Percentiles rank a stretch among this genome's conserved stretches.
These are phyloP conservation scores for Vigna trinervia DNA, from an alignment of 306 rosid species.

Conservation along the genomic window DNA sequence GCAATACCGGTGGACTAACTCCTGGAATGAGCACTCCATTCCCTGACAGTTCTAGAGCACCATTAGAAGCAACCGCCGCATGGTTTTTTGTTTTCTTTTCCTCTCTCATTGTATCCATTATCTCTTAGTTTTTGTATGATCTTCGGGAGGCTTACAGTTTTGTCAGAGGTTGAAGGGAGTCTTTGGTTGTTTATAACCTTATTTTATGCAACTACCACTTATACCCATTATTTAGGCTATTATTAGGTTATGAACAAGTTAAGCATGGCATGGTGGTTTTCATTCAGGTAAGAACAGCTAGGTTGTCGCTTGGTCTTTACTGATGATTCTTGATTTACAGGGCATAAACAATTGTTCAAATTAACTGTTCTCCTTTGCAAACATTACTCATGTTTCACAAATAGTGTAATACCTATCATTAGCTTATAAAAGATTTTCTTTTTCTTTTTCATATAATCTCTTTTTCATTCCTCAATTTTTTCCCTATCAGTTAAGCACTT, in stretches of 20 bases:
- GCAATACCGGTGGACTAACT: constrained; percentile 43
- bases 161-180: constrained; percentile 60
- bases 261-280: constrained; percentile 40
- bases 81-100: constrained; percentile 36
- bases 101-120: constrained; percentile 38
- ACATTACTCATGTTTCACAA: constrained; percentile 21
- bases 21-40: constrained; percentile 60
- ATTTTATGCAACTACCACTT: constrained; percentile 22
- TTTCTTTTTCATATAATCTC: background rate
- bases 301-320: constrained; percentile 14
- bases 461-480: background rate
- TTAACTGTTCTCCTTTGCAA: constrained; percentile 15
- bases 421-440: constrained; percentile 18
- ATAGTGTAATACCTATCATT: constrained; percentile 25
- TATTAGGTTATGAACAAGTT: constrained; percentile 49
- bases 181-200: constrained; percentile 50
- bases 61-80: constrained; percentile 30
- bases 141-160: constrained; percentile 68
- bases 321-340: constrained; percentile 45
- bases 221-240: constrained; percentile 29
- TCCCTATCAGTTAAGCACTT: too few relatives aligned
- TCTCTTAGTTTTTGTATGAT: constrained; percentile 39
- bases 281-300: constrained; percentile 38
- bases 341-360: constrained; percentile 43
- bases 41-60: constrained; percentile 55